A percentile compares a stretch with the other conserved stretches of the same genome.
phyloP scores from a whole-genome alignment of 768 basidiomycete species.

The Termitomyces sp. region DNA sequence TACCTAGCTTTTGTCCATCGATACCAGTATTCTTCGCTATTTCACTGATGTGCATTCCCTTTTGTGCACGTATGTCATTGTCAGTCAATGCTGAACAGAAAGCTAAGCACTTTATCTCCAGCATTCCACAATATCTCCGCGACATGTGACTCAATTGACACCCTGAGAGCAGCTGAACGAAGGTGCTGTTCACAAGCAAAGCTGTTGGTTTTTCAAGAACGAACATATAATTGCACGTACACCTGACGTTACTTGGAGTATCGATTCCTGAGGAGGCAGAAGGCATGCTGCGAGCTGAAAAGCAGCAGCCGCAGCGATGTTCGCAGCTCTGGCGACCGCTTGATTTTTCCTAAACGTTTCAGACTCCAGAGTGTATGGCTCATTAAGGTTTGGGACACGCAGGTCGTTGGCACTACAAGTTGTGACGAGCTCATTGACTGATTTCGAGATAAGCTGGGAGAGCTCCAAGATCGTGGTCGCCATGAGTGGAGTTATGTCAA shows the following conservation, averaged over 20 bases:
- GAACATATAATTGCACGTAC: slow-evolving; percentile 9
- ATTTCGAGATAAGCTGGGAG: slow-evolving; percentile 12
- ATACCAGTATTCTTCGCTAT: slow-evolving; percentile 26
- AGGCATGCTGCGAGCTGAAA: slow-evolving; percentile 25
- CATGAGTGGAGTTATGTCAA: neutral
- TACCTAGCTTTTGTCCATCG: slow-evolving; percentile 30
- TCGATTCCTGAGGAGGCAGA: slow-evolving; percentile 18
- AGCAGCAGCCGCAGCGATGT: slow-evolving; percentile 25
- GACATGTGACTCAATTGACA: slow-evolving; percentile 18
- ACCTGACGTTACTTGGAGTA: slow-evolving; percentile 16
- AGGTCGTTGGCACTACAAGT: slow-evolving; percentile 12
- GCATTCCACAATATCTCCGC: slow-evolving; percentile 27
- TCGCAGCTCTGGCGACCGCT: slow-evolving; percentile 21
- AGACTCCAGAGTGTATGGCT: slow-evolving; percentile 15
- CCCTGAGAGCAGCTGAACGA: slow-evolving; percentile 19
- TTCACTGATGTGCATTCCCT: slow-evolving; percentile 32
- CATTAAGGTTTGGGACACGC: slow-evolving; percentile 20
- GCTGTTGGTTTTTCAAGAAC: neutral
- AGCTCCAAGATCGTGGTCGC: slow-evolving; percentile 8
- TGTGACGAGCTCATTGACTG: slow-evolving; percentile 18
- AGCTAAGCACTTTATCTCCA: slow-evolving; percentile 19
- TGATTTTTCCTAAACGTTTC: slow-evolving; percentile 24
- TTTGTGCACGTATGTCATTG: neutral
- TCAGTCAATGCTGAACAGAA: neutral
- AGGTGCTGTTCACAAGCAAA: slow-evolving; percentile 12